These are phyloP conservation scores for Ophiostoma ips DNA, from an alignment of 2,329 filamentous ascomycete genomes.

Conservation along the genomic window DNA sequence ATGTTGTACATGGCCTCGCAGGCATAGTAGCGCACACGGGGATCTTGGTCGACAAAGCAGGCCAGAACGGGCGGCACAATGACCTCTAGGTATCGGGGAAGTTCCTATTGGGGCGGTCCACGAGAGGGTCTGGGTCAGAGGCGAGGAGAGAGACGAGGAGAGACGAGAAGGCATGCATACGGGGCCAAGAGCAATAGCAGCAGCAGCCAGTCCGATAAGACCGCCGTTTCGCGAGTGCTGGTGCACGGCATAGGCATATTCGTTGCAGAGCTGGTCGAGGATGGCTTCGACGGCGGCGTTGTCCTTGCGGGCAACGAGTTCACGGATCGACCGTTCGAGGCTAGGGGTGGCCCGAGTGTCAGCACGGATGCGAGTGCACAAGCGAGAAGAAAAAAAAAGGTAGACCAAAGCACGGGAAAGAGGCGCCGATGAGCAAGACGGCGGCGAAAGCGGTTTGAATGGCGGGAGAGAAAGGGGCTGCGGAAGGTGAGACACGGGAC, in stretches of 20 bases:
- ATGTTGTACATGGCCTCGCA: conserved; percentile 99
- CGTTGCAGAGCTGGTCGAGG: conserved; percentile 90
- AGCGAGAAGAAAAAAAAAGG: too few species aligned
- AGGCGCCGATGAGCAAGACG: too few species aligned
- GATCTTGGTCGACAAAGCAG: conserved; percentile 97
- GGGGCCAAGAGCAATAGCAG: conserved; percentile 83
- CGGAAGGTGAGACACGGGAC: conserved; percentile 20
- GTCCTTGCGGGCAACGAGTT: conserved; percentile 63
- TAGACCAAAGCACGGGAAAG: too few species aligned
- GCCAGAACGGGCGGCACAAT: conserved; percentile 94
- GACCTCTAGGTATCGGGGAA: conserved; percentile 79
- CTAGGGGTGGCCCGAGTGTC: conserved; percentile 29
- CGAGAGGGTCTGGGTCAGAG: background rate
- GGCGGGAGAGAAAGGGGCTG: too few species aligned
- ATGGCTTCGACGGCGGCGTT: conserved; percentile 71
- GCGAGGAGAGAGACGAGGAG: too few species aligned
- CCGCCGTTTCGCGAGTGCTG: conserved; percentile 95
- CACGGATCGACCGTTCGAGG: conserved; percentile 80
- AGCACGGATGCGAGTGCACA: conserved; percentile 4
- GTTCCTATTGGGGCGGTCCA: conserved; percentile 43
- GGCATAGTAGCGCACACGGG: conserved; percentile 90
- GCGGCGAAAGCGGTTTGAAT: too few species aligned
- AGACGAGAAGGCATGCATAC: conserved; percentile 33
- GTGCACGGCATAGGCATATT: conserved; percentile 94
- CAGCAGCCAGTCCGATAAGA: conserved; percentile 86